A percentile compares a stretch with the other conserved stretches of the same genome.
Evolutionary conservation across 2,329 filamentous ascomycete species (phyloP).

Genomic region (Fusarium sp.): DNA sequence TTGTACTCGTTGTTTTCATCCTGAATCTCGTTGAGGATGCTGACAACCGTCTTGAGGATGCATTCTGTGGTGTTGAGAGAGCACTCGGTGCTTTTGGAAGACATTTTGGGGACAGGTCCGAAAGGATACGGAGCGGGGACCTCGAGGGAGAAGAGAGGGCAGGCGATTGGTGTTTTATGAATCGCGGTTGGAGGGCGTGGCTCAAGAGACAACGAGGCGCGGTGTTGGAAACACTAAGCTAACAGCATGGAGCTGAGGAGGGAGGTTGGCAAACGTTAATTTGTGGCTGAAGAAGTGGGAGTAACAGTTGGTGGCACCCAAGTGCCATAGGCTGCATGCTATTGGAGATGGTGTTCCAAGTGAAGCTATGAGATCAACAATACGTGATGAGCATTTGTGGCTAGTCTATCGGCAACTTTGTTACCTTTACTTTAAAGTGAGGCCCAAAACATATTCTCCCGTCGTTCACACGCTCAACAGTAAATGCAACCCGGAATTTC

Average conservation of each 20-base stretch:
- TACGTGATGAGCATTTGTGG: too few species aligned
- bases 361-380: background rate
- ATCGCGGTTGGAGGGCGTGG: background rate
- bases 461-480: background rate
- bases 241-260: background rate
- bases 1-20: conserved; percentile 33
- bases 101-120: background rate
- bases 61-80: background rate
- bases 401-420: background rate
- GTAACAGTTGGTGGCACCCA: background rate
- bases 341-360: background rate
- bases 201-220: background rate
- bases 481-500: background rate
- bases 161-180: background rate
- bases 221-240: background rate
- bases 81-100: background rate
- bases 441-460: background rate
- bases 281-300: background rate
- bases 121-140: background rate
- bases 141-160: background rate
- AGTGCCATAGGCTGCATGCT: background rate
- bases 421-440: background rate
- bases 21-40: conserved; percentile 2
- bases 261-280: background rate
- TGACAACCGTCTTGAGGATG: background rate